Evolutionary conservation across 495 filamentous ascomycete species (phyloP).

Genomic region (Daldinia grandis): DNA sequence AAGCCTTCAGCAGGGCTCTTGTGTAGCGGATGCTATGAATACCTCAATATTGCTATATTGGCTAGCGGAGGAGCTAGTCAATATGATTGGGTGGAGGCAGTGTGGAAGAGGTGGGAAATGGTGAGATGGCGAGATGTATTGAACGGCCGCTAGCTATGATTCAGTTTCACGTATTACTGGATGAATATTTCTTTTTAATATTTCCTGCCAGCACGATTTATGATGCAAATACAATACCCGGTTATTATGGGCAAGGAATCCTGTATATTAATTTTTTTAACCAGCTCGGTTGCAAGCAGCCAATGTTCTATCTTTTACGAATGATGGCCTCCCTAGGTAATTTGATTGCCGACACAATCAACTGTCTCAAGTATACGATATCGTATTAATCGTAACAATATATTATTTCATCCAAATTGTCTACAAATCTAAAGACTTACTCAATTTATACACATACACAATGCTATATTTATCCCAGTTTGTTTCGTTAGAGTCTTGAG

Average conservation of each 20-base stretch:
- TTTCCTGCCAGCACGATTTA: slow-evolving; percentile 33
- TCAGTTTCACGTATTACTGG: slow-evolving; percentile 22
- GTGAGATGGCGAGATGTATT: slow-evolving; percentile 22
- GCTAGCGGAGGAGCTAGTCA: neutral
- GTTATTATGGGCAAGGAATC: slow-evolving; percentile 19
- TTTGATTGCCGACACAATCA: neutral
- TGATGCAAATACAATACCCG: slow-evolving; percentile 32
- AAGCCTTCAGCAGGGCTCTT: neutral
- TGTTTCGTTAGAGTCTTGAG: neutral
- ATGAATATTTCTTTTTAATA: slow-evolving; percentile 27
- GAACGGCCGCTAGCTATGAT: slow-evolving; percentile 38
- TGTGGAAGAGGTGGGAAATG: neutral
- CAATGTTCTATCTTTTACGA: neutral
- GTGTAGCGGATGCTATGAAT: neutral
- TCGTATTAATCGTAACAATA: neutral
- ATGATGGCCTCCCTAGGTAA: neutral
- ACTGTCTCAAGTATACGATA: neutral
- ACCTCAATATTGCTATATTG: neutral
- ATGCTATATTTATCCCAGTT: neutral
- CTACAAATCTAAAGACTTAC: neutral
- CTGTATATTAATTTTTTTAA: slow-evolving; percentile 34
- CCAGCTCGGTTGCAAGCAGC: slow-evolving; percentile 2
- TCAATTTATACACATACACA: too few relatives aligned
- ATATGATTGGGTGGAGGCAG: neutral
- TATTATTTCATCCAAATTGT: neutral